Evolutionary conservation across 345 rosid genomes (phyloP).

Genomic region (Anacardium occidentale): DNA sequence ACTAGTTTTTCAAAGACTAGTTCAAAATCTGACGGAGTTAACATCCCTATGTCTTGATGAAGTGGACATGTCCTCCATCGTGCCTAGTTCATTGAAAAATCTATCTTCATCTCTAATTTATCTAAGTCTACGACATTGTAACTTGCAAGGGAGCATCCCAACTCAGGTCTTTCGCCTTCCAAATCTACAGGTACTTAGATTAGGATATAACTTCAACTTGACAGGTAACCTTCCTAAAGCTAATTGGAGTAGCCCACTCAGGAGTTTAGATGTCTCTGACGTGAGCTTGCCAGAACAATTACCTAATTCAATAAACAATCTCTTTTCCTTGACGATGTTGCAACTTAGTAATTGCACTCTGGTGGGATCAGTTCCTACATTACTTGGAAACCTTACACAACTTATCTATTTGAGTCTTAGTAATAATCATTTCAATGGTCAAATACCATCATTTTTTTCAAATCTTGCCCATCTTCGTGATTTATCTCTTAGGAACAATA

Average conservation of each 20-base stretch:
- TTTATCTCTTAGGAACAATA: too few relatives aligned
- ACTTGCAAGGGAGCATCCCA: not conserved
- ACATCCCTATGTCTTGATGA: not conserved
- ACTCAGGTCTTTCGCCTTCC: not conserved
- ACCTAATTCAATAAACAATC: not conserved
- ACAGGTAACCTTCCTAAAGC: not conserved
- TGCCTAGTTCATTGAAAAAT: not conserved
- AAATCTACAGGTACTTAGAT: not conserved
- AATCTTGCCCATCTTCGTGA: too few relatives aligned
- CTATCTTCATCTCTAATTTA: not conserved
- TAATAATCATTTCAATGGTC: constrained; percentile 9
- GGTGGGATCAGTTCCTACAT: not conserved
- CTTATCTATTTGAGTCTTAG: not conserved
- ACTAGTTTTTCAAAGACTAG: not conserved
- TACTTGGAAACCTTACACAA: constrained; percentile 8
- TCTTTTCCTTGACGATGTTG: not conserved
- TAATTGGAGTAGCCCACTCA: constrained; percentile 2
- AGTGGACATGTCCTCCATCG: not conserved
- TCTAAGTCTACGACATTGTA: not conserved
- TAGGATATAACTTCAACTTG: not conserved
- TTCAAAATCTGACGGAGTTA: not conserved
- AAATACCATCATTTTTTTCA: constrained; percentile 10
- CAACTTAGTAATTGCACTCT: not conserved
- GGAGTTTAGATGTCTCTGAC: constrained; percentile 3
- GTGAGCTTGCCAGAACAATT: not conserved